Evolutionary conservation across 768 basidiomycete genomes (phyloP).

Genomic region (Russula brevipes): DNA sequence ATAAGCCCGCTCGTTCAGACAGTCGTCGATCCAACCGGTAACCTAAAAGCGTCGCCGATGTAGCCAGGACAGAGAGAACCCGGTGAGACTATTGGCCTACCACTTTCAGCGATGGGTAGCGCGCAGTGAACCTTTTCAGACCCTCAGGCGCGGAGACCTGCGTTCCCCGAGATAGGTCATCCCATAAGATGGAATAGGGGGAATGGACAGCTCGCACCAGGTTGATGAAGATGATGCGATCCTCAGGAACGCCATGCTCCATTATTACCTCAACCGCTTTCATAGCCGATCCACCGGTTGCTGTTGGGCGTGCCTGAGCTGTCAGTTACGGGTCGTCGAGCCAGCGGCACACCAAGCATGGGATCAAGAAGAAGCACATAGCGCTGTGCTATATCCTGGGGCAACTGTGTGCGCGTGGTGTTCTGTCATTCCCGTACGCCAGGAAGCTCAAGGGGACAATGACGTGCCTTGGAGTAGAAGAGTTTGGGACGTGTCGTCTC

Average conservation of each 20-base stretch:
- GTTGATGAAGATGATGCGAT: constrained; percentile 93
- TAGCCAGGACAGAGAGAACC: not conserved
- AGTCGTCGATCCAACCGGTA: constrained; percentile 93
- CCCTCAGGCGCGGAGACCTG: constrained; percentile 91
- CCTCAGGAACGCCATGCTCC: constrained; percentile 89
- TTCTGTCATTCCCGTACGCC: not conserved
- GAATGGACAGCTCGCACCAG: constrained; percentile 47
- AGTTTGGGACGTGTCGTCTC: constrained; percentile 90
- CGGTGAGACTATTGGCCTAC: constrained; percentile 40
- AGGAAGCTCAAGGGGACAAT: not conserved
- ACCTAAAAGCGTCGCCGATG: constrained; percentile 44
- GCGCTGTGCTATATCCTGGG: constrained; percentile 84
- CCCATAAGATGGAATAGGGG: not conserved
- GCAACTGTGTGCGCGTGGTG: constrained; percentile 50
- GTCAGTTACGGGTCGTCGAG: not conserved
- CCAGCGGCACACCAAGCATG: constrained; percentile 73
- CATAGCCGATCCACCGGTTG: constrained; percentile 96
- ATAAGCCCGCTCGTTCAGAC: constrained; percentile 85
- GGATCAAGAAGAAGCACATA: constrained; percentile 95
- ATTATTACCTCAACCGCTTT: constrained; percentile 94
- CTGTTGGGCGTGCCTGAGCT: constrained; percentile 37
- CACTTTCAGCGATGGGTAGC: constrained; percentile 71
- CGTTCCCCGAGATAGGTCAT: not conserved
- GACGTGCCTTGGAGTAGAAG: constrained; percentile 75
- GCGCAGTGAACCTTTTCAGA: constrained; percentile 69